Conservation (phyloP, 2,329 filamentous ascomycete species). For the Thelonectria rubi region DNA sequence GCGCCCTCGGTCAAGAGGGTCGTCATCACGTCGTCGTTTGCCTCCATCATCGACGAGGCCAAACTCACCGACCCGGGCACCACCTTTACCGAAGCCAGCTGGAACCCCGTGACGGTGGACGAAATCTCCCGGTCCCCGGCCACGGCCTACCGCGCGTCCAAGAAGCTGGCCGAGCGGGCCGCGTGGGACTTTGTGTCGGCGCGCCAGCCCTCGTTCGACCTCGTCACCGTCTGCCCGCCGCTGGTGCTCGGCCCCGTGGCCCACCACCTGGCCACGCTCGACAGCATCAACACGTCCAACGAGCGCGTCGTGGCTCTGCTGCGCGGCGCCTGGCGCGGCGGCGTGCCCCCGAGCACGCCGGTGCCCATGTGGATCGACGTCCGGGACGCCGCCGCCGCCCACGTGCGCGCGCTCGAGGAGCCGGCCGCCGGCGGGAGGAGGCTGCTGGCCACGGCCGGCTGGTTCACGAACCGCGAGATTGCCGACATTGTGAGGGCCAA, state of each 20-base stretch:
- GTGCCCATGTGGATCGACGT: constrained; percentile 64
- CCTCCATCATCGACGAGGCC: constrained; percentile 56
- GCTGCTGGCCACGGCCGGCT: constrained; percentile 59
- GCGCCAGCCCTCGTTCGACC: constrained; percentile 57
- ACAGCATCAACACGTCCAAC: constrained; percentile 63
- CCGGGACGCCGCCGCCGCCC: constrained; percentile 62
- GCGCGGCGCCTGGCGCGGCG: constrained; percentile 58
- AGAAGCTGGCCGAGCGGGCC: constrained; percentile 62
- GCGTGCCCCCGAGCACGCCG: constrained; percentile 53
- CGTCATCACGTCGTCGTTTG: constrained; percentile 68
- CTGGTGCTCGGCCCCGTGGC: constrained; percentile 64
- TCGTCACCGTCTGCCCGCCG: constrained; percentile 64
- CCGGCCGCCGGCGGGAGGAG: constrained; percentile 59
- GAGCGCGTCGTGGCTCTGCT: constrained; percentile 60
- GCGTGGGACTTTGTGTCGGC: constrained; percentile 61
- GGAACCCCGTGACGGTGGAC: constrained; percentile 62
- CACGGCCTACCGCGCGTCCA: constrained; percentile 63
- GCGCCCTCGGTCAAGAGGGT: constrained; percentile 73
- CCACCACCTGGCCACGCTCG: constrained; percentile 56
- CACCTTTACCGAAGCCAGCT: constrained; percentile 58
- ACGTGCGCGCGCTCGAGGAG: constrained; percentile 61
- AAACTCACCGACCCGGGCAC: constrained; percentile 50
- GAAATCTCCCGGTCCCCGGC: constrained; percentile 52
- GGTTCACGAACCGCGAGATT: constrained; percentile 58
- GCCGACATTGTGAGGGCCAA: constrained; percentile 53